Conservation (phyloP, 768 basidiomycete species). For the Lactarius akahatsu region DNA sequence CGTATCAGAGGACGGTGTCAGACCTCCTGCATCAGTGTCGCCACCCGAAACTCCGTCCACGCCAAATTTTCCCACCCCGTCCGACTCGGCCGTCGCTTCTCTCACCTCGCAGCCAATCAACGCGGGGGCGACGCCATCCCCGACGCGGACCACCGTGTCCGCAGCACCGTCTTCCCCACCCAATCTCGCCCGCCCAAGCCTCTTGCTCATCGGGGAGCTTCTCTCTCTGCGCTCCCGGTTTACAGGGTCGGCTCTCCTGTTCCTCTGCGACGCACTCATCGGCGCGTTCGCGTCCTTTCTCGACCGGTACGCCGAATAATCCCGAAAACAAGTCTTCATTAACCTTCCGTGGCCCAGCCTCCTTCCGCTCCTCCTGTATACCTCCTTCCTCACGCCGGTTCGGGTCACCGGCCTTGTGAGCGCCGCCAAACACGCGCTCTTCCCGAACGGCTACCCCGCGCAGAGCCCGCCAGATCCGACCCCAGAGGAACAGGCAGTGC, state of each 20-base stretch:
- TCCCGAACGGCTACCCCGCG: conserved; percentile 87
- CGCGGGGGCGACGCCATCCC: neutral
- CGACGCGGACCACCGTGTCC: neutral
- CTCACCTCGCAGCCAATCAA: neutral
- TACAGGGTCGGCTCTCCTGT: conserved; percentile 47
- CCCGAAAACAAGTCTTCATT: neutral
- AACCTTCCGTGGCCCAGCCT: conserved; percentile 46
- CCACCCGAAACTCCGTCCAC: conserved; percentile 3
- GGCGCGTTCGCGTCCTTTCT: conserved; percentile 53
- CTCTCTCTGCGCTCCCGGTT: conserved; percentile 49
- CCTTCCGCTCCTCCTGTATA: conserved; percentile 64
- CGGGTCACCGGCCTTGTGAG: conserved; percentile 55
- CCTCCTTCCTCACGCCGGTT: conserved; percentile 49
- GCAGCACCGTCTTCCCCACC: neutral
- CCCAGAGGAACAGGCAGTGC: conserved; percentile 64
- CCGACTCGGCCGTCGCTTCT: conserved; percentile 12
- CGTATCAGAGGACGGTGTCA: neutral
- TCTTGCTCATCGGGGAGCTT: conserved; percentile 51
- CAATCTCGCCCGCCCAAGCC: conserved; percentile 44
- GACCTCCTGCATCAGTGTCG: neutral
- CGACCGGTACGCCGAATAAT: conserved; percentile 47
- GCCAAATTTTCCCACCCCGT: conserved; percentile 15
- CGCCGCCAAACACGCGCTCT: conserved; percentile 66
- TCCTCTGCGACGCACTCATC: conserved; percentile 47
- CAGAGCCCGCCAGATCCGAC: conserved; percentile 72